Conservation (phyloP, 345 rosid species). For the Camelina sativa region DNA sequence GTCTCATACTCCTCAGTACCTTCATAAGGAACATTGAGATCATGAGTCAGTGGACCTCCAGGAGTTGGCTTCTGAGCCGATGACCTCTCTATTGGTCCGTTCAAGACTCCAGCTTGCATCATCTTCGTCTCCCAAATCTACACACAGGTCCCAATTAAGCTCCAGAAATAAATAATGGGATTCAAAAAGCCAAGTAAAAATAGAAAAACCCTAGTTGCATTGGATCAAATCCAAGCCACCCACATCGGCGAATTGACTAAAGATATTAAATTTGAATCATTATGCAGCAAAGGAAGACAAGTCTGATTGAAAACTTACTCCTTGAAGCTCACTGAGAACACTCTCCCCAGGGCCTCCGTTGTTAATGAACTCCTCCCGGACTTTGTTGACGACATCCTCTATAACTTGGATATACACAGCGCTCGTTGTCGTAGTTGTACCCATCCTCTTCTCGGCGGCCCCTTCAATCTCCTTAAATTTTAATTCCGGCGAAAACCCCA, state of each 20-base stretch:
- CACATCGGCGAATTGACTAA: neutral
- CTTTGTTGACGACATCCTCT: slow-evolving; percentile 86
- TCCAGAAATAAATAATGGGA: slow-evolving; percentile 16
- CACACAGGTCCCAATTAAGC: slow-evolving; percentile 20
- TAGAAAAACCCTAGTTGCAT: slow-evolving; percentile 49
- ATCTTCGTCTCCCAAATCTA: slow-evolving; percentile 96
- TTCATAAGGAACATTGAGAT: slow-evolving; percentile 95
- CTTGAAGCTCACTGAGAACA: slow-evolving; percentile 90
- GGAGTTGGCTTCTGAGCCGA: slow-evolving; percentile 56
- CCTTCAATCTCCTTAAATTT: slow-evolving; percentile 18
- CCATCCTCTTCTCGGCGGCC: slow-evolving; percentile 49
- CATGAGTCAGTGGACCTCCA: slow-evolving; percentile 72
- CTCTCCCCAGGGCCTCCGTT: slow-evolving; percentile 87
- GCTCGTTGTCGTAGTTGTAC: slow-evolving; percentile 71
- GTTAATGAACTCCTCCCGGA: slow-evolving; percentile 84
- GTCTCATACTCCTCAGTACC: slow-evolving; percentile 96
- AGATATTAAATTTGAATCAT: neutral
- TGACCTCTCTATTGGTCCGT: slow-evolving; percentile 73
- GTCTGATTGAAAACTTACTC: slow-evolving; percentile 51
- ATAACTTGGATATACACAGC: slow-evolving; percentile 85
- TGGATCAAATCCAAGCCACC: slow-evolving; percentile 44
- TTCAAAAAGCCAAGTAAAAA: neutral
- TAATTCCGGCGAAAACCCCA: neutral
- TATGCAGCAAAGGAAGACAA: neutral
- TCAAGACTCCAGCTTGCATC: slow-evolving; percentile 84